phyloP scores from a whole-genome alignment of 352 stramenopile genomes.

The Phytophthora europaea region DNA sequence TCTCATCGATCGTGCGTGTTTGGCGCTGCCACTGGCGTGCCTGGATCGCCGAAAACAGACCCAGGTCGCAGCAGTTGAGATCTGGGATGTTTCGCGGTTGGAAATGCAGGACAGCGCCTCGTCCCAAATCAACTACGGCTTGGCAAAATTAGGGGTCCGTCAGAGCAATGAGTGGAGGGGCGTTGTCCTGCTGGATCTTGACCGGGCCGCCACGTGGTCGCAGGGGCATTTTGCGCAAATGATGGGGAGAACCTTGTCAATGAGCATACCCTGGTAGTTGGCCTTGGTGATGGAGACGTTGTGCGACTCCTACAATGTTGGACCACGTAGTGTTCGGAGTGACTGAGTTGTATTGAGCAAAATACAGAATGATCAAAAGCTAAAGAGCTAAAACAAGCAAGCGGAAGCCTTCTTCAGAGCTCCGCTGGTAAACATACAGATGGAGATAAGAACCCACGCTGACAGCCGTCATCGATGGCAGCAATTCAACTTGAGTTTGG shows the following conservation, averaged over 20 bases:
- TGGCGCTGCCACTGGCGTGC: not conserved
- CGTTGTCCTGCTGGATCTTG: no score
- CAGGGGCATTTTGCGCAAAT: no score
- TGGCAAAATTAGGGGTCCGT: slow-evolving; percentile 4
- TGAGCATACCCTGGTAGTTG: no score
- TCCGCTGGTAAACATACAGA: no score
- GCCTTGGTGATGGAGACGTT: no score
- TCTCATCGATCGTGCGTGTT: slow-evolving; percentile 6
- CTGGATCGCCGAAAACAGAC: slow-evolving; percentile 12
- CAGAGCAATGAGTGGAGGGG: not conserved
- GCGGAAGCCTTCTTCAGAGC: no score
- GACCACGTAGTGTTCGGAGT: not conserved
- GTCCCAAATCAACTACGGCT: not conserved
- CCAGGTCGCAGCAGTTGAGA: slow-evolving; percentile 7
- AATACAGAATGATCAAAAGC: not conserved
- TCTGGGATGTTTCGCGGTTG: slow-evolving; percentile 18
- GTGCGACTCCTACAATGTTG: no score
- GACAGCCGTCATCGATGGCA: no score
- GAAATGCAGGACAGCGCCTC: not conserved
- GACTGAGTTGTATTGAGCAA: not conserved
- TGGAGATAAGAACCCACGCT: no score
- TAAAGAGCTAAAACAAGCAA: not conserved
- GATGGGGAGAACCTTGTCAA: no score
- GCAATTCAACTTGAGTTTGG: no score
- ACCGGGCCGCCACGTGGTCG: no score